Evolutionary conservation across 139 green algal genomes (phyloP).

Genomic region (Auxenochlorella pyrenoidosa): DNA sequence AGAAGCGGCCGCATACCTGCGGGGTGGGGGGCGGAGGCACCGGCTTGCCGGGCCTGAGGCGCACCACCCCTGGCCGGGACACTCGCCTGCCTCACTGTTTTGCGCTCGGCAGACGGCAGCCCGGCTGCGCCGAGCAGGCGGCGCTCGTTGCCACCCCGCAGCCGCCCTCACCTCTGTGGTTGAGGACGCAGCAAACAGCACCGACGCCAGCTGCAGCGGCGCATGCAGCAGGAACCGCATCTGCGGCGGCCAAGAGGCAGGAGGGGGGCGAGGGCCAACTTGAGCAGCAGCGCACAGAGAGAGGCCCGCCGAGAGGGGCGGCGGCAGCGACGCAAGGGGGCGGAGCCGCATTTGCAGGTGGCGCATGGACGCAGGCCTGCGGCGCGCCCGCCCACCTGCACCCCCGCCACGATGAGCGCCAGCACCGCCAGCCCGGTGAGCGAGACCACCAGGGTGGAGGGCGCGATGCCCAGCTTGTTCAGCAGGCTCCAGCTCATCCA

Average conservation of each 20-base stretch:
- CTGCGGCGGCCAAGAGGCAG: conserved; percentile 27
- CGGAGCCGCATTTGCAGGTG: too few relatives aligned
- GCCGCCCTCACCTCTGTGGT: conserved; percentile 36
- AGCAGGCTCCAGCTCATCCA: conserved; percentile 73
- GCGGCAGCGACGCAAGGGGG: not conserved
- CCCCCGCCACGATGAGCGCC: conserved; percentile 50
- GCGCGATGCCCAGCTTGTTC: conserved; percentile 54
- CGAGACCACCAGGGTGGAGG: conserved; percentile 37
- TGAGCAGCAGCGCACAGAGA: not conserved
- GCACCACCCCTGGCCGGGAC: too few relatives aligned
- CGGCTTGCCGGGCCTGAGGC: too few relatives aligned
- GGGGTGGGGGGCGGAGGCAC: too few relatives aligned
- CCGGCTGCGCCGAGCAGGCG: too few relatives aligned
- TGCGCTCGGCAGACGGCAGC: too few relatives aligned
- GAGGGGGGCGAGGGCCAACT: not conserved
- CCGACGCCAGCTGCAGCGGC: conserved; percentile 63
- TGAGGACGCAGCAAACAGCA: conserved; percentile 64
- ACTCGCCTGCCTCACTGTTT: too few relatives aligned
- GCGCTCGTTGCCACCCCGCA: too few relatives aligned
- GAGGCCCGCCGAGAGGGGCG: not conserved
- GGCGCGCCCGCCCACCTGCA: conserved; percentile 45
- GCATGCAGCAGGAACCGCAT: conserved; percentile 67
- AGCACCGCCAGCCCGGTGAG: conserved; percentile 46
- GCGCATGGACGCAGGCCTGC: too few relatives aligned
- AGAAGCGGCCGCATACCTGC: conserved; percentile 50